A percentile compares a stretch with the other conserved stretches of the same genome.
Conservation (phyloP, 2,329 filamentous ascomycete genomes). For the Pezicula rhizophila region DNA sequence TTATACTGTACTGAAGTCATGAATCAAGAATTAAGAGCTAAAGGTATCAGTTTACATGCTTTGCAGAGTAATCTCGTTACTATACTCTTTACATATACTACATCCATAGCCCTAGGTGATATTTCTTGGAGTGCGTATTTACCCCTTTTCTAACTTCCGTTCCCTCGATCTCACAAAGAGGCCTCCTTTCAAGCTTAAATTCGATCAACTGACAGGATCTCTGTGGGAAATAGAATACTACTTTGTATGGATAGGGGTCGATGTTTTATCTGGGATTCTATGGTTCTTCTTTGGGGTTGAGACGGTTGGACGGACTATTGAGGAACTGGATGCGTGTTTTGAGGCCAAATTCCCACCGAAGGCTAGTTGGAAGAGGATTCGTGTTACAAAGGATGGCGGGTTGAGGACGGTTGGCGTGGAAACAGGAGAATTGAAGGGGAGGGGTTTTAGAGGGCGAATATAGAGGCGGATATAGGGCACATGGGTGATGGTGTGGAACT, state of each 20-base stretch:
- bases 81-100: slow-evolving; percentile 12
- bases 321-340: slow-evolving; percentile 15
- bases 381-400: slow-evolving; percentile 6
- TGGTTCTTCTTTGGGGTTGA: slow-evolving; percentile 16
- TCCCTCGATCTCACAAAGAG: too few species aligned
- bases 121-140: slow-evolving; percentile 7
- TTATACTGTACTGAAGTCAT: slow-evolving; percentile 41
- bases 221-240: slow-evolving; percentile 5
- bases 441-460: too few species aligned
- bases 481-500: too few species aligned
- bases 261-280: slow-evolving; percentile 7
- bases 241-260: slow-evolving; percentile 13
- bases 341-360: slow-evolving; percentile 9
- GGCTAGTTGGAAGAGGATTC: slow-evolving; percentile 7
- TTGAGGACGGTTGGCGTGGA: background rate
- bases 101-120: slow-evolving; percentile 10
- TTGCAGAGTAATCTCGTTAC: slow-evolving; percentile 37
- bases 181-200: background rate
- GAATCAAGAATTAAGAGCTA: slow-evolving; percentile 38
- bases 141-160: too few species aligned
- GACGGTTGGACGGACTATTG: slow-evolving; percentile 12
- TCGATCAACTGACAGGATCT: background rate
- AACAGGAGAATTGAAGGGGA: too few species aligned
- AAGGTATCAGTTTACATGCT: slow-evolving; percentile 42
- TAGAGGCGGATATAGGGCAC: too few species aligned